A percentile compares a stretch with the other conserved stretches of the same genome.
These are phyloP conservation scores for Massospora cicadina DNA, from an alignment of 371 early-diverging fungal genomes.

Conservation along the genomic window DNA sequence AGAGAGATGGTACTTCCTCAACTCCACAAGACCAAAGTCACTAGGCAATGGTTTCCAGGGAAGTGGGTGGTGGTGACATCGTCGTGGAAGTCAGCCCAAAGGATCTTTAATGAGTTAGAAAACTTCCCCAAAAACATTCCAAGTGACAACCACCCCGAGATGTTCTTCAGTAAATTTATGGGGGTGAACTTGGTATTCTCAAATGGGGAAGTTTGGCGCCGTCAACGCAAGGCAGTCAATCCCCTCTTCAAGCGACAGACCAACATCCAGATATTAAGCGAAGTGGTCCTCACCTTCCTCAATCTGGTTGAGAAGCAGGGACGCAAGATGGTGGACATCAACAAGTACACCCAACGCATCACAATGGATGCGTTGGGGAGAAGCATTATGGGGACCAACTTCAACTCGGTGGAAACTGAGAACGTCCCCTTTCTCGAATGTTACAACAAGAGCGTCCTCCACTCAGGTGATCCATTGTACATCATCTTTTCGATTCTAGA, in stretches of 20 bases:
- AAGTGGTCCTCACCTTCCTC: background rate
- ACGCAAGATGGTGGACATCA: slow-evolving; percentile 17
- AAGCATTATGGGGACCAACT: slow-evolving; percentile 5
- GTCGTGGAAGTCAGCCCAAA: background rate
- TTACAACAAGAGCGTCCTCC: background rate
- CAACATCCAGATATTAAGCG: background rate
- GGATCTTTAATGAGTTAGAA: background rate
- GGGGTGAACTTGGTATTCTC: slow-evolving; percentile 16
- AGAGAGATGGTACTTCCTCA: background rate
- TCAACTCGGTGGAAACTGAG: background rate
- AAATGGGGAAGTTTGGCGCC: slow-evolving; percentile 16
- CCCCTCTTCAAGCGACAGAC: slow-evolving; percentile 12
- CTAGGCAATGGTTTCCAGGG: background rate
- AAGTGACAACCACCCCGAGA: background rate
- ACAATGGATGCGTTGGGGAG: slow-evolving; percentile 7
- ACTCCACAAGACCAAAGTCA: background rate
- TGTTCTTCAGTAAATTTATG: background rate
- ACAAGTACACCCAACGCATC: background rate
- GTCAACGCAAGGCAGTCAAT: slow-evolving; percentile 19
- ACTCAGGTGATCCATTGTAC: background rate
- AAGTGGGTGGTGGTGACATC: background rate
- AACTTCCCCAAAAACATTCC: background rate
- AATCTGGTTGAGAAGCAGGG: background rate
- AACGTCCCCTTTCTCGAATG: background rate
- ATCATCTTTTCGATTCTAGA: background rate